A percentile compares a stretch with the other conserved stretches of the same genome.
These are phyloP conservation scores for Neospermospora avenae DNA, from an alignment of 2,329 filamentous ascomycete genomes.

Conservation along the genomic window DNA sequence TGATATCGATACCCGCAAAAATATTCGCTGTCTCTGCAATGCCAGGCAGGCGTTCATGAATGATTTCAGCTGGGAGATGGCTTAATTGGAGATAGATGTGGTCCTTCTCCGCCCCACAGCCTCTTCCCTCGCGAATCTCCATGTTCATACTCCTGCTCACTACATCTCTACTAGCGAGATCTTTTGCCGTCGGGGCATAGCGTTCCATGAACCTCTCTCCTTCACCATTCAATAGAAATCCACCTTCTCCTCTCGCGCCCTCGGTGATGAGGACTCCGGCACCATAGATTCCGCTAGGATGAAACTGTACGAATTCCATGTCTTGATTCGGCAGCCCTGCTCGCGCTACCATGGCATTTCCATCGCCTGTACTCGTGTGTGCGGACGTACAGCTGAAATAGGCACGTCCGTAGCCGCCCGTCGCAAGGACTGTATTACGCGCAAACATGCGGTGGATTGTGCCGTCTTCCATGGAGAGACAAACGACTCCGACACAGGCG, in stretches of 20 bases:
- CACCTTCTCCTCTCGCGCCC: slow-evolving; percentile 47
- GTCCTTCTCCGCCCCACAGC: slow-evolving; percentile 44
- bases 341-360: slow-evolving; percentile 47
- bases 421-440: slow-evolving; percentile 47
- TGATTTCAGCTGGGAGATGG: slow-evolving; percentile 45
- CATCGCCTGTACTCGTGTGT: slow-evolving; percentile 48
- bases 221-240: slow-evolving; percentile 46
- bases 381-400: slow-evolving; percentile 49
- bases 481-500: slow-evolving; percentile 44
- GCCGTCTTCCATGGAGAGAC: slow-evolving; percentile 47
- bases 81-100: slow-evolving; percentile 47
- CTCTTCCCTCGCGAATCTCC: slow-evolving; percentile 45
- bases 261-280: slow-evolving; percentile 49
- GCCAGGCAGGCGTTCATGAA: slow-evolving; percentile 45
- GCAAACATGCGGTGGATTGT: slow-evolving; percentile 45
- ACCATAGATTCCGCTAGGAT: slow-evolving; percentile 48
- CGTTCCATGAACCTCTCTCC: slow-evolving; percentile 50
- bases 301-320: slow-evolving; percentile 51
- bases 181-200: slow-evolving; percentile 49
- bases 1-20: slow-evolving; percentile 48
- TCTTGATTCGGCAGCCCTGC: slow-evolving; percentile 48
- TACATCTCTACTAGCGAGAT: slow-evolving; percentile 47
- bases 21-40: slow-evolving; percentile 49
- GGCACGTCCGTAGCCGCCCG: slow-evolving; percentile 47
- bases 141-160: slow-evolving; percentile 47